phyloP scores from a whole-genome alignment of 768 basidiomycete genomes.

The Leccinellum rugosiceps region DNA sequence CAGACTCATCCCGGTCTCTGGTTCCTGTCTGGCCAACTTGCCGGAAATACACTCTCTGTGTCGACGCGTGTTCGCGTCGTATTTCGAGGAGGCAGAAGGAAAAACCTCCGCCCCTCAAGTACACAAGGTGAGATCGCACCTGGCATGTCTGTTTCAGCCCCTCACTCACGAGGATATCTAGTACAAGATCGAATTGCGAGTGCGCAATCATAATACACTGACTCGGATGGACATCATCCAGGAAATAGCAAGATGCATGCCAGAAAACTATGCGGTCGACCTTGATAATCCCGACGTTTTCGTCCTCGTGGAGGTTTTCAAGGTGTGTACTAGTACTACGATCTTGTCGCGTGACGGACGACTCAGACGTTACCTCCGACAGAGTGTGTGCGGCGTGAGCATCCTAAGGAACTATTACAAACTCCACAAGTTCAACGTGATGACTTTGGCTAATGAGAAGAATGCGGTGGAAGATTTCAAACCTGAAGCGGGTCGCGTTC shows the following conservation, averaged over 20 bases:
- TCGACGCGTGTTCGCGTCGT: constrained; percentile 47
- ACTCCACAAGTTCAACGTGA: constrained; percentile 75
- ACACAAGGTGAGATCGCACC: constrained; percentile 37
- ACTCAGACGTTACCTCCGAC: constrained; percentile 5
- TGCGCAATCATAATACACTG: constrained; percentile 75
- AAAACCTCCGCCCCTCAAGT: constrained; percentile 29
- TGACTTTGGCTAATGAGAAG: constrained; percentile 60
- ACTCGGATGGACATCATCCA: constrained; percentile 58
- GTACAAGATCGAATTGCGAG: constrained; percentile 80
- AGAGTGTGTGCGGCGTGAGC: constrained; percentile 77
- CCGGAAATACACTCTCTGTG: constrained; percentile 68
- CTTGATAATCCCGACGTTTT: constrained; percentile 68
- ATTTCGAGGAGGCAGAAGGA: constrained; percentile 46
- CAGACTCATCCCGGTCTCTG: constrained; percentile 69
- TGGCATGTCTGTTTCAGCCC: background rate
- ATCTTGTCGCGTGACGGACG: background rate
- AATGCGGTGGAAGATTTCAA: constrained; percentile 36
- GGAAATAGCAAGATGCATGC: constrained; percentile 67
- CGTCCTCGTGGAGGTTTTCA: constrained; percentile 80
- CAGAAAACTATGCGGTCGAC: constrained; percentile 63
- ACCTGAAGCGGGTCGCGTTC: constrained; percentile 33
- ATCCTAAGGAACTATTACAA: constrained; percentile 70
- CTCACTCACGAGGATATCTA: constrained; percentile 25
- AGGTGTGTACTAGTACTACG: constrained; percentile 48
- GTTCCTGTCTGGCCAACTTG: constrained; percentile 62